A percentile compares a stretch with the other conserved stretches of the same genome.
These are phyloP conservation scores for Candida pseudoviswanathii DNA, from an alignment of 1,139 yeast species.

Conservation along the genomic window DNA sequence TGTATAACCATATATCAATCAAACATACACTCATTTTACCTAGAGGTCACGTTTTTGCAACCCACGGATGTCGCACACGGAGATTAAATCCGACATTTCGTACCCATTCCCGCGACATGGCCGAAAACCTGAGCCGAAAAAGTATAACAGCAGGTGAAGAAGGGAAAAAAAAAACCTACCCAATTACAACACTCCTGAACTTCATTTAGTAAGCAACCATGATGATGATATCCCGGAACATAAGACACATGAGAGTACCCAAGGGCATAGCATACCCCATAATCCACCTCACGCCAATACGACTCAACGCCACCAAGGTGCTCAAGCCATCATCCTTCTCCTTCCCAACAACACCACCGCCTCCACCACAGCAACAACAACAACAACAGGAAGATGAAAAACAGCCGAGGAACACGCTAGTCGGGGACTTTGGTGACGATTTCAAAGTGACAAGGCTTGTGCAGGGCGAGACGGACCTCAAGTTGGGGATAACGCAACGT, in stretches of 20 bases:
- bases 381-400: no score
- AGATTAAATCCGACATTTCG: not conserved
- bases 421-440: constrained; percentile 28
- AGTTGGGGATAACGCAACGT: constrained; percentile 42
- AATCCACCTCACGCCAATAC: not conserved
- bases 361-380: constrained; percentile 23
- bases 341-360: constrained; percentile 22
- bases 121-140: constrained; percentile 2
- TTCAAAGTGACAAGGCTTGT: constrained; percentile 32
- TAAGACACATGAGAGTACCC: constrained; percentile 2
- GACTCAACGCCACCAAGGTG: constrained; percentile 6
- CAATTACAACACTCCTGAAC: not conserved
- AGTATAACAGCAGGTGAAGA: not conserved
- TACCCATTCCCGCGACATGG: no score
- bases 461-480: constrained; percentile 38
- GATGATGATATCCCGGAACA: not conserved
- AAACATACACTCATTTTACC: no score
- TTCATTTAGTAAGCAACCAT: constrained; percentile 1
- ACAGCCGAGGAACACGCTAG: no score
- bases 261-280: not conserved
- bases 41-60: no score
- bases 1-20: no score
- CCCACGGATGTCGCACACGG: not conserved
- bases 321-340: constrained; percentile 3
- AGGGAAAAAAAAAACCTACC: not conserved